Evolutionary conservation across 441 rosid species (phyloP).

Genomic region (Pelargonium citronellum): DNA sequence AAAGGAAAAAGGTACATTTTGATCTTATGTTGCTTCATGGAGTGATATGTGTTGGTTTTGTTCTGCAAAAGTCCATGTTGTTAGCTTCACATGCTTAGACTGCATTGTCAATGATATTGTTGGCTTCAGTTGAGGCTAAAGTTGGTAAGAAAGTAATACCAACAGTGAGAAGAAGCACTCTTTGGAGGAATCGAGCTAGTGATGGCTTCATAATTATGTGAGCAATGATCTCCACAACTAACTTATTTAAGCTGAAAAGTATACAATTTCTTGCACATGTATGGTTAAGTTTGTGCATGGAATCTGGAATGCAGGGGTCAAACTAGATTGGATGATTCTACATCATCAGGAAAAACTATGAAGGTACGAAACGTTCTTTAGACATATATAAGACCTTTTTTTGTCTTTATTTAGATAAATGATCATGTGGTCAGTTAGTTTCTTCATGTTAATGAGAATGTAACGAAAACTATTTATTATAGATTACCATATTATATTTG

Average conservation of each 20-base stretch:
- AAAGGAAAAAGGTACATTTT: constrained; percentile 24
- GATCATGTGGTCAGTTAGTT: no score
- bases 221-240: constrained; percentile 24
- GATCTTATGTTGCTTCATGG: background rate
- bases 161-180: constrained; percentile 32
- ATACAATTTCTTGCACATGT: background rate
- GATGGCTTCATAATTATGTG: constrained; percentile 45
- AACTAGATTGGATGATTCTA: constrained; percentile 23
- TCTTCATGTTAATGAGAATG: no score
- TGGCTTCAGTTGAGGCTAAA: constrained; percentile 48
- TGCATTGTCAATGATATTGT: constrained; percentile 11
- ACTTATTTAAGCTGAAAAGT: background rate
- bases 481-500: no score
- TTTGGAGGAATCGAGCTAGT: constrained; percentile 40
- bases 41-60: background rate
- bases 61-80: background rate
- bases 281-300: constrained; percentile 13
- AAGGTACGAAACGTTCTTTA: constrained; percentile 34
- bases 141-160: constrained; percentile 33
- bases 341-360: constrained; percentile 33
- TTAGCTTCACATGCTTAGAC: constrained; percentile 1
- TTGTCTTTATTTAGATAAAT: background rate
- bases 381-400: background rate
- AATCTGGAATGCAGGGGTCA: constrained; percentile 31
- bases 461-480: no score